Conservation (phyloP, 306 rosid genomes). For the Gleditsia sinensis region DNA sequence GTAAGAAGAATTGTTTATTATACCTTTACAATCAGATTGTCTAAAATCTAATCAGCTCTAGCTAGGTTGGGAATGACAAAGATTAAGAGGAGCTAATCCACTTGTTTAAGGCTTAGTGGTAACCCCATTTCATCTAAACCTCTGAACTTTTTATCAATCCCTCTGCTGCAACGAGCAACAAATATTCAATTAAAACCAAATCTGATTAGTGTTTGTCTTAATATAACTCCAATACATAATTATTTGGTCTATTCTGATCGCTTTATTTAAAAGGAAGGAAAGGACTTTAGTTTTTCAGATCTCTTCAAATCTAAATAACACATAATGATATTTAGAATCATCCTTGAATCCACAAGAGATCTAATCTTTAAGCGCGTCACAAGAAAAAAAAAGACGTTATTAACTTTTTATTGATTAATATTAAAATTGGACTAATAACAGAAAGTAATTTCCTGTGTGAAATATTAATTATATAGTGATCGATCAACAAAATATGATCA, state of each 20-base stretch:
- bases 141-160: neutral
- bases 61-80: conserved; percentile 6
- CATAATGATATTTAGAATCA: no score
- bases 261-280: no score
- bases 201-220: neutral
- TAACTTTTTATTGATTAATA: no score
- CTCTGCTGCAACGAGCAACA: neutral
- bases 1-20: conserved; percentile 6
- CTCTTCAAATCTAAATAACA: no score
- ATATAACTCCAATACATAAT: neutral
- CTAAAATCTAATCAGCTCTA: neutral
- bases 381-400: no score
- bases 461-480: no score
- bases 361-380: no score
- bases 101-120: neutral
- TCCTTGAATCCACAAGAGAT: no score
- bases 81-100: conserved; percentile 16
- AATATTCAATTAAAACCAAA: neutral
- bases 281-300: no score
- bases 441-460: no score
- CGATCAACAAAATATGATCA: no score
- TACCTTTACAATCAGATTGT: neutral
- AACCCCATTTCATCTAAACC: conserved; percentile 6
- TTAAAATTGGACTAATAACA: no score
- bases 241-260: neutral